Evolutionary conservation across 345 rosid genomes (phyloP).

Genomic region (Firmiana major): DNA sequence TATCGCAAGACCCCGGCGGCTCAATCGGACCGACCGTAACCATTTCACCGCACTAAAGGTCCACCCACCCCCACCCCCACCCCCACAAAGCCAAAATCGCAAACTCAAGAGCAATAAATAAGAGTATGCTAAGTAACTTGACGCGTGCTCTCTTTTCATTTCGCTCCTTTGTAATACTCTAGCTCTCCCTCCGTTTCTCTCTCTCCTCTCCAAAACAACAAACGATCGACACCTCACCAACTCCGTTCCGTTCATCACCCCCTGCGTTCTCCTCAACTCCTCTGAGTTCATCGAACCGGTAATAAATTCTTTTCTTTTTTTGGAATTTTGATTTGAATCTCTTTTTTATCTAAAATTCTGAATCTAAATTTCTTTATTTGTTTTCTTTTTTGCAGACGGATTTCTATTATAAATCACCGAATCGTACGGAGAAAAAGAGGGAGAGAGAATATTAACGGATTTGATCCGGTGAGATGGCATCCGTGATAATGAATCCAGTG

Average conservation of each 20-base stretch:
- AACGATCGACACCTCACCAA: constrained; percentile 26
- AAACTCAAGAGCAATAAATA: constrained; percentile 19
- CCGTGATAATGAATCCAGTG: constrained; percentile 15
- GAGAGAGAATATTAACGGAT: constrained; percentile 3
- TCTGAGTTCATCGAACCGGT: not conserved
- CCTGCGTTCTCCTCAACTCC: not conserved
- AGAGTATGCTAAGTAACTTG: not conserved
- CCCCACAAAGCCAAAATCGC: not conserved
- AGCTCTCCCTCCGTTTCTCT: not conserved
- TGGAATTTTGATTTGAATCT: not conserved
- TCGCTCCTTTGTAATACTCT: constrained; percentile 26
- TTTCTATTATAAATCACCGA: constrained; percentile 5
- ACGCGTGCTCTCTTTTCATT: constrained; percentile 30
- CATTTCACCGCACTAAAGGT: not conserved
- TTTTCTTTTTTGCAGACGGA: not conserved
- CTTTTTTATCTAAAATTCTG: not conserved
- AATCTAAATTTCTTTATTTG: not conserved
- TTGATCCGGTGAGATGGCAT: constrained; percentile 17
- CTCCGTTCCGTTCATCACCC: constrained; percentile 36
- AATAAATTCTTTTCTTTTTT: not conserved
- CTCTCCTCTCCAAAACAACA: not conserved
- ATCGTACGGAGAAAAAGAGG: constrained; percentile 8
- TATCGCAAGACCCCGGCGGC: not conserved
- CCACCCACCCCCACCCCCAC: not conserved
- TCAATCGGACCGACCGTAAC: constrained; percentile 9